phyloP scores from a whole-genome alignment of 176 grass and related monocot species.

The Carex parvula region DNA sequence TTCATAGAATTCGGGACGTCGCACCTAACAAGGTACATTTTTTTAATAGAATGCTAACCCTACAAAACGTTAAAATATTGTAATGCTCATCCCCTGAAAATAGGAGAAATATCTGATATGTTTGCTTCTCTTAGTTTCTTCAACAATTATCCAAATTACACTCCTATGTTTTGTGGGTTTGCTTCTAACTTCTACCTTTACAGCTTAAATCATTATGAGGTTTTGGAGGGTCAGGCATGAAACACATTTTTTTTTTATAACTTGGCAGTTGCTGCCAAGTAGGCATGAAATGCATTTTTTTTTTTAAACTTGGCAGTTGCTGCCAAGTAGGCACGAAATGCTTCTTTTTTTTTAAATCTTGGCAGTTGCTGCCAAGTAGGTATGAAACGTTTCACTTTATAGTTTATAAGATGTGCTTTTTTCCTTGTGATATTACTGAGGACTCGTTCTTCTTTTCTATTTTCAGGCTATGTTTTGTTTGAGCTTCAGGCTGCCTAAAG shows the following conservation, averaged over 20 bases:
- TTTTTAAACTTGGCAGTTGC: too few species aligned
- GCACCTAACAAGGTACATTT: constrained; percentile 87
- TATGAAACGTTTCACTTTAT: neutral
- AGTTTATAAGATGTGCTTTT: neutral
- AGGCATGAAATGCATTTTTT: too few species aligned
- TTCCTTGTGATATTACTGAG: constrained; percentile 3
- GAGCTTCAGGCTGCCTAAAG: constrained; percentile 71
- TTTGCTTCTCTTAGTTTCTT: neutral
- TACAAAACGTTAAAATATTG: neutral
- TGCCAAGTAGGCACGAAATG: neutral
- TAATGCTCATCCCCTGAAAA: neutral
- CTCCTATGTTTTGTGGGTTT: neutral
- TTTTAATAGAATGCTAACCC: neutral
- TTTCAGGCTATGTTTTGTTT: constrained; percentile 89
- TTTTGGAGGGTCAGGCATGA: constrained; percentile 5
- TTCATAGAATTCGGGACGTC: constrained; percentile 86
- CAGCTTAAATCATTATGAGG: neutral
- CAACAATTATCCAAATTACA: neutral
- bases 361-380: too few species aligned
- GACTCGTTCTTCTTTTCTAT: constrained; percentile 21
- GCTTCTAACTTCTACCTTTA: neutral
- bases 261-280: too few species aligned
- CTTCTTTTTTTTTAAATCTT: too few species aligned
- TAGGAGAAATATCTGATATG: neutral
- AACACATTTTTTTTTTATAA: neutral